Evolutionary conservation across 225 moss, liverwort and hornwort species (phyloP), one percentile per base, ranked within the genome.

Genomic region (Physcomitrellopsis africana): DNA sequence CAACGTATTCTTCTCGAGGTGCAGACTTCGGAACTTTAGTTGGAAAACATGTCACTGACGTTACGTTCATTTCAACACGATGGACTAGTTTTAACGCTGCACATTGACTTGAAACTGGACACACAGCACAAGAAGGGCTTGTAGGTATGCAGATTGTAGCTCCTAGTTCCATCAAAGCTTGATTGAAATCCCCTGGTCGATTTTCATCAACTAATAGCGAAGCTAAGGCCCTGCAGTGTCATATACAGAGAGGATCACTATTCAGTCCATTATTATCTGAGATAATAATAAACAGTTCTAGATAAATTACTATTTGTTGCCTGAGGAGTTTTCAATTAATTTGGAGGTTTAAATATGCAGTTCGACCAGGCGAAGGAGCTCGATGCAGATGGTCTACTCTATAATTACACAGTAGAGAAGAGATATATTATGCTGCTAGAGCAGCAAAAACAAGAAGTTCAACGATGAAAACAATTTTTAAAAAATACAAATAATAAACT

Each of bases 121-220:
- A 99, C 19, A 85, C 68, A 42, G 82, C 70, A 77, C 99, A 99
- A 7, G 84, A 86, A 55, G 99, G 95, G 61, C 77, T 86, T 51
- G 85, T 87, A 56, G 93, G 86, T 72, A 87, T 88, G 92, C 99
- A 99, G 43, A 92, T 78, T 70, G 90, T 95, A 45, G 99, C 95
- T 63, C 99, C 99, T 11, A 99, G 93, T 80, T 99, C 99, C 99
- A 99, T 99, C 56, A 99, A 60, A 67, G 99, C 90, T 81, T 99
- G 99, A 78, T 99, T 99, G 18, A 93, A 67, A 69, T 99, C 99
- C 65, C 99, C 99, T 16, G 99, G 90, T 83, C 99, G 89, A 61
- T 64, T 60, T 27, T 61, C 59, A 72, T 93, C 92, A 63, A 99
- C 99, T 59, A 99, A 80, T 74, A 90, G 86, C 72, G 86, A 77